Conservation (phyloP, 2,329 filamentous ascomycete species). For the Colletotrichum navitas region DNA sequence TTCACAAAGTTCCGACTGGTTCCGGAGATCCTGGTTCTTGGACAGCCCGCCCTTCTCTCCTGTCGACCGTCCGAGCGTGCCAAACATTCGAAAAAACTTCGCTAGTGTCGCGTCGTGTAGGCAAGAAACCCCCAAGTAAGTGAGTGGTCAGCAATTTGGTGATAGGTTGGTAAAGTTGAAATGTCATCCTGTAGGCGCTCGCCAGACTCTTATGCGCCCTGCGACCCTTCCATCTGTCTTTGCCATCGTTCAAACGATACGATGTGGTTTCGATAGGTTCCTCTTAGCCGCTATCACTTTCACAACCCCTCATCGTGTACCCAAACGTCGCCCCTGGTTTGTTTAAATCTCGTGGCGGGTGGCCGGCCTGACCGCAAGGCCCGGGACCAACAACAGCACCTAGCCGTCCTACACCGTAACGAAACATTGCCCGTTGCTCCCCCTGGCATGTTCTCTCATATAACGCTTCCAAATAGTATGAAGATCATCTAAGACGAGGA, state of each 20-base stretch:
- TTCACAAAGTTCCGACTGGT: conserved; percentile 6
- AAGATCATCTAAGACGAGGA: not conserved
- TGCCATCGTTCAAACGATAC: not conserved
- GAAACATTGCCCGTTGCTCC: not conserved
- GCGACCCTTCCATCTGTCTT: not conserved
- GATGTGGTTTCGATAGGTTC: not conserved
- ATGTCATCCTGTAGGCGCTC: not conserved
- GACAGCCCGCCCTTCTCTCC: not conserved
- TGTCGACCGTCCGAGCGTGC: conserved; percentile 1
- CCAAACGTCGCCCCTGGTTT: too few relatives aligned
- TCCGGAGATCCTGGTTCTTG: conserved; percentile 1
- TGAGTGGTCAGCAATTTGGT: not conserved
- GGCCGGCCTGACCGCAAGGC: not conserved
- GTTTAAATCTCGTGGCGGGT: not conserved
- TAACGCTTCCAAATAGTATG: not conserved
- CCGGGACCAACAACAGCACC: not conserved
- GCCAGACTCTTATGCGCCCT: not conserved
- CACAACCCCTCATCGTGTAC: not conserved
- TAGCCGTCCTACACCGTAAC: not conserved
- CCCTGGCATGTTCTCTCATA: not conserved
- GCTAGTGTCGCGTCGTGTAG: not conserved
- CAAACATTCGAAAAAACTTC: not conserved
- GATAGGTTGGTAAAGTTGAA: not conserved
- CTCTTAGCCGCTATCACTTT: too few relatives aligned
- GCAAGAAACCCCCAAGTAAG: not conserved